Conservation (phyloP, 768 basidiomycete species). For the Fomitopsis serialis region DNA sequence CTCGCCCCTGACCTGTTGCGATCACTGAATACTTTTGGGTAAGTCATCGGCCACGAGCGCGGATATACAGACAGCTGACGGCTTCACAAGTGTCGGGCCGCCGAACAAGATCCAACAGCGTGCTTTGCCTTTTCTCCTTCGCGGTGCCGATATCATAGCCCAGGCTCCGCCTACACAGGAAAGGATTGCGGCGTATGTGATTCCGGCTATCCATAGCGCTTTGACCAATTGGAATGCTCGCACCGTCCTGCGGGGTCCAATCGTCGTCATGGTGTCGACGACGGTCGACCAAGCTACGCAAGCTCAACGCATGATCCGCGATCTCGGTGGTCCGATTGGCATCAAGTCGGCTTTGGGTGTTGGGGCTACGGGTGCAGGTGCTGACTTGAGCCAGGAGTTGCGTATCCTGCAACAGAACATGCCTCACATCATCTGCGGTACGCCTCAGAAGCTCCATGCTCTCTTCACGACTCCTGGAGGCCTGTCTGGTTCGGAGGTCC, state of each 20-base stretch:
- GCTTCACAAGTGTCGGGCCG: conserved; percentile 71
- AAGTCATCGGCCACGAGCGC: conserved; percentile 24
- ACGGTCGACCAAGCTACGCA: conserved; percentile 99
- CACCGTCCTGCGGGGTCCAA: conserved; percentile 67
- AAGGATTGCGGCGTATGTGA: conserved; percentile 94
- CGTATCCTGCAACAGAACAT: conserved; percentile 84
- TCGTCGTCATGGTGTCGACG: conserved; percentile 93
- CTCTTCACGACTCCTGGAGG: conserved; percentile 80
- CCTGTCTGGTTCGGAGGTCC: conserved; percentile 75
- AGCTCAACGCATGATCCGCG: conserved; percentile 91
- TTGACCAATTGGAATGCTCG: conserved; percentile 55
- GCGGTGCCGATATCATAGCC: conserved; percentile 94
- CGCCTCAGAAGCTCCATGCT: conserved; percentile 93
- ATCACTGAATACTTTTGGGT: conserved; percentile 93
- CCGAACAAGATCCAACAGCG: conserved; percentile 99
- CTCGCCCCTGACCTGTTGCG: conserved; percentile 83
- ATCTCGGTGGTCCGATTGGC: conserved; percentile 89
- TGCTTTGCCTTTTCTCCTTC: conserved; percentile 90
- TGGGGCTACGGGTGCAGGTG: conserved; percentile 61
- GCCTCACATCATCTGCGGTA: conserved; percentile 95
- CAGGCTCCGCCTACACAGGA: conserved; percentile 99
- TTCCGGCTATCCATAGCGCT: conserved; percentile 83
- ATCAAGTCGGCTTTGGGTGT: conserved; percentile 87
- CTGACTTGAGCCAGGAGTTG: conserved; percentile 66
- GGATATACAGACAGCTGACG: conserved; percentile 5